Base-by-base conservation (phyloP, 2,329 filamentous ascomycete species). In the Spiromastix sp. region DNA sequence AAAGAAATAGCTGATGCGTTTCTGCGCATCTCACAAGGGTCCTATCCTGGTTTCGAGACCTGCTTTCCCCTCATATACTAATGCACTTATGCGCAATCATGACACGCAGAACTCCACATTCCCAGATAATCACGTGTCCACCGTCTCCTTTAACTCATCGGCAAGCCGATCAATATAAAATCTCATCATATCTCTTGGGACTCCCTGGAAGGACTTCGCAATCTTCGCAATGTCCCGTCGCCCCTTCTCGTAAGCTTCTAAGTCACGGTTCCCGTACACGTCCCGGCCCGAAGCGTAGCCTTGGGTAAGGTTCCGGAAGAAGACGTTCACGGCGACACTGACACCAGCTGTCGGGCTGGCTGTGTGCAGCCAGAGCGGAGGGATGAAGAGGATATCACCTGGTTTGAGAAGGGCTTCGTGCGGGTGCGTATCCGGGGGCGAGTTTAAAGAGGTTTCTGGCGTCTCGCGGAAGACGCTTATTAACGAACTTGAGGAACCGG, bases 251-350 rank as follows among this genome's bases (percentile, higher is more conserved):
- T 93, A 93, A 1, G 80, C 81, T 25, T 81, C 79, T 32, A 94
- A 57, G 56, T 94, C 87, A 25, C 85, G 70, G 52, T 93, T 94
- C 1, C 84, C 86, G 52, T 94, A 94, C 0, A 93, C 80, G 54
- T 94, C 86, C 44, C 78, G 72, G 1, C 86, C 85, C 1, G 70
- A 56, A 1, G 84, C 77, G 54, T 91, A 91, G 7, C 72, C 76
- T 3, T 55, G 63, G 3, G 76, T 63, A 7, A 91, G 64, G 42
- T 78, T 79, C 28, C 77, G 75, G 61, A 93, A 94, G 64, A 94
- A 94, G 18, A 89, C 72, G 53, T 94, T 94, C n/a, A 94, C 78
- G 1, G 84, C 84, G 5, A 93, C 67, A 46, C 83, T 86, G 40
- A 75, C 55, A 32, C 48, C 45, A n/a, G 48, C 49, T 3, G 45